Base-by-base conservation (phyloP, 306 rosid species). In the Arachis stenosperma region DNA sequence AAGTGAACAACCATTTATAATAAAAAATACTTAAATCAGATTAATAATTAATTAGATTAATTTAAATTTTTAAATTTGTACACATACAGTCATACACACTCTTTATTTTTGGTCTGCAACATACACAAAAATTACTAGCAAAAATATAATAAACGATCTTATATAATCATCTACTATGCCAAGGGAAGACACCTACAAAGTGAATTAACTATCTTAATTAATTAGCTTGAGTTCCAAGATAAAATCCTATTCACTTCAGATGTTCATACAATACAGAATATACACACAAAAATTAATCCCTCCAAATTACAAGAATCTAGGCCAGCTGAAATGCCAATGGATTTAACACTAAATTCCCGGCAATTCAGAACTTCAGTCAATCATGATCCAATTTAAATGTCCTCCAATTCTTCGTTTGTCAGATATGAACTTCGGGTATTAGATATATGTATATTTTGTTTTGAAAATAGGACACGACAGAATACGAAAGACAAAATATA, bases 401-500 rank as follows among this genome's bases (percentile, higher is more conserved):
- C 56, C 17, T 11, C 82, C 65, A 17, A 46, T 65, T 29, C 51
- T 58, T 42, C 27, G 37, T 39, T 11, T 44, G 27, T 70, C 58
- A 67, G 55, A 67, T 56, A 56, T 63, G 55, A 79, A 62, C 36
- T 11, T 51, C 53, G 43, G 11, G 44, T 43, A 46, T 17, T 8
- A 47, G 74, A 43, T 7, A 51, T 11, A 17, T 17, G 41, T 54
- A 76, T 41, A 70, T 53, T 56, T 67, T 17, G 70, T 60, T 97
- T 97, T 93, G 84, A 93, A 84, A 70, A 93, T 61, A 97, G 96
- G 81, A 93, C 76, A 67, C 98, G 17, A 17, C 94, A 17, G 96
- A 93, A 70, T 81, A 74, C 46, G 50, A 82, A 71, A 93, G 96
- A 85, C 84, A 86, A 69, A 17, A 17, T 17, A 17, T 17, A 17